phyloP scores from a whole-genome alignment of 1,284 basidiomycete genomes.

The Apiotrichum domesticum region DNA sequence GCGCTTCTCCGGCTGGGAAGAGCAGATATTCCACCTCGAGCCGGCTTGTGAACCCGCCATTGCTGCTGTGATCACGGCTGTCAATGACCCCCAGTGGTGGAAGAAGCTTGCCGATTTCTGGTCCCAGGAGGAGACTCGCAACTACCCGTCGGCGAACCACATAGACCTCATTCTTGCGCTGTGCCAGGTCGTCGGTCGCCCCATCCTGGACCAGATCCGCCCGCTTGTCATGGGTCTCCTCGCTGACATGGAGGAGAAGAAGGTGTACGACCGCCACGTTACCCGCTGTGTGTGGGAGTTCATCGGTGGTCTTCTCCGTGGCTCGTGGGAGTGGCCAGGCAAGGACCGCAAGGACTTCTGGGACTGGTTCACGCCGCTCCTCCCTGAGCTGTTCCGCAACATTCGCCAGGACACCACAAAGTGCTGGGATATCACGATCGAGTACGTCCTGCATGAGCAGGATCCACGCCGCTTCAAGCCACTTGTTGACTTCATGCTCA shows the following conservation, averaged over 20 bases:
- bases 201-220: conserved; percentile 30
- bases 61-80: conserved; percentile 53
- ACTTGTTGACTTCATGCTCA: conserved; percentile 71
- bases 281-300: conserved; percentile 87
- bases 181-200: conserved; percentile 47
- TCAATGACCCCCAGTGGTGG: conserved; percentile 60
- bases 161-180: conserved; percentile 51
- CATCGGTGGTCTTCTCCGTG: conserved; percentile 66
- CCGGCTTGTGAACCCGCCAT: conserved; percentile 57
- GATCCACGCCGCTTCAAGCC: conserved; percentile 79
- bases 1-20: conserved; percentile 50
- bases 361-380: conserved; percentile 69
- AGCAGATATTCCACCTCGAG: conserved; percentile 62
- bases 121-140: conserved; percentile 45
- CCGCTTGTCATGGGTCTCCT: conserved; percentile 39
- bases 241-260: conserved; percentile 38
- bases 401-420: conserved; percentile 76
- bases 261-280: conserved; percentile 69
- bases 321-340: conserved; percentile 84
- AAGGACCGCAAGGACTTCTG: conserved; percentile 60
- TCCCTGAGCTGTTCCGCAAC: conserved; percentile 66
- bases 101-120: conserved; percentile 37
- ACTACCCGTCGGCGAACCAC: conserved; percentile 45
- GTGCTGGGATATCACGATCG: conserved; percentile 44
- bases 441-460: conserved; percentile 64